Evolutionary conservation across 192 early-diverging fungal species (phyloP), one percentile per base, ranked within the genome.

Genomic region (Phlyctochytrium arcticum): DNA sequence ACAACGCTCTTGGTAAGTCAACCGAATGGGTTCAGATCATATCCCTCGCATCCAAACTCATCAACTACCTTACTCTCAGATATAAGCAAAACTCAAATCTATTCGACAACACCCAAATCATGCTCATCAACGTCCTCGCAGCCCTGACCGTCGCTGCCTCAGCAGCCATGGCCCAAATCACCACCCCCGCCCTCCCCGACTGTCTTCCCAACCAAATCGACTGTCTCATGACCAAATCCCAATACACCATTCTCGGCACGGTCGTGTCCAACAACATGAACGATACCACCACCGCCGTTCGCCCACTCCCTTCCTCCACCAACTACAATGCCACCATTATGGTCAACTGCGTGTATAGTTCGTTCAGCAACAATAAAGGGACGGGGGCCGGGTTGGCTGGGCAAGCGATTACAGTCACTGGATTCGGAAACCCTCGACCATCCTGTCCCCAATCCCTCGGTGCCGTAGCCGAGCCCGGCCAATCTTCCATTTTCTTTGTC

Each of bases 281-380:
- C 65, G 24, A 31, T 17, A 60, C 57, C 32, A 33, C 15, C 31
- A 12, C 15, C 26, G 27, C n/a, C 50, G 27, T 27, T 26, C 0
- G n/a, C 15, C 19, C 29, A 17, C 21, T 5, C 32, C 32, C 34
- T 19, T 47, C 57, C 36, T 9, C 63, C 5, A 42, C 51, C 23
- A 53, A 30, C 26, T 68, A 68, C 65, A 68, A 68, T 39, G 65
- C 65, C 2, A 68, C 65, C 46, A 51, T 68, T 24, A 9, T 15
- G 2, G 37, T 68, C 48, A 30, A 46, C n/a, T 68, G 65, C 48
- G 65, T 68, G 10, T 68, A 68, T 47, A 19, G 46, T n/a, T 68
- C 65, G 7, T 30, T 39, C 12, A 35, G 47, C 9, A 26, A 4
- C 19, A 30, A 15, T 21, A 33, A 27, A 33, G 57, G 57, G 15